A percentile compares a stretch with the other conserved stretches of the same genome.
Conservation (phyloP, 1,139 yeast species). For the Zygosaccharomyces sapae region DNA sequence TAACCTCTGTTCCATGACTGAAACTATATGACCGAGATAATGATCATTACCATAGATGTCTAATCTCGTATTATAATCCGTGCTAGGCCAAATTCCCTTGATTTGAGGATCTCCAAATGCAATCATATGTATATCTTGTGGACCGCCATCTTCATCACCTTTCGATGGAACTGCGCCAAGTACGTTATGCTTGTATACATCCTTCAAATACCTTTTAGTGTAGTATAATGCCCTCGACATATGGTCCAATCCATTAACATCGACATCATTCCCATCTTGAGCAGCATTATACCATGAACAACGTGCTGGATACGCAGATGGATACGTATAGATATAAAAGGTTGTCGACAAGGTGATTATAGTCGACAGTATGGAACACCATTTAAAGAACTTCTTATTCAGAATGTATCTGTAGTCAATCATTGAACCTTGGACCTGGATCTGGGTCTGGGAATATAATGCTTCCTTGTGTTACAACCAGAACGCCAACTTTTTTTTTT, state of each 20-base stretch:
- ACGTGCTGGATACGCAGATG: conserved; percentile 49
- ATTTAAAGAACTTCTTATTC: conserved; percentile 13
- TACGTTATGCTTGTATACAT: conserved; percentile 26
- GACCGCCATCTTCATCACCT: conserved; percentile 13
- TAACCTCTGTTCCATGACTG: conserved; percentile 56
- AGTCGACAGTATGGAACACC: conserved; percentile 32
- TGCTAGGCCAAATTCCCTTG: conserved; percentile 72
- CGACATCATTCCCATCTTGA: conserved; percentile 19
- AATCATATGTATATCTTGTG: conserved; percentile 55
- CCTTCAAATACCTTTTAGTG: conserved; percentile 22
- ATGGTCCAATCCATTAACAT: conserved; percentile 6
- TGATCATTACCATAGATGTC: conserved; percentile 88
- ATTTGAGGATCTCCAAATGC: conserved; percentile 97
- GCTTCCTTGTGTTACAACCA: neutral
- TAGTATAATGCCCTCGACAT: conserved; percentile 18
- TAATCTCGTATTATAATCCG: conserved; percentile 68
- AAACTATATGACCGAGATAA: conserved; percentile 78
- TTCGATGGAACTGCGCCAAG: conserved; percentile 8
- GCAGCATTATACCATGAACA: conserved; percentile 53
- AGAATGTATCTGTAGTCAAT: conserved; percentile 4
- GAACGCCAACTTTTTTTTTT: neutral
- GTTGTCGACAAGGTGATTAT: conserved; percentile 47
- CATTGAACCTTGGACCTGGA: neutral
- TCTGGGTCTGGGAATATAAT: neutral
- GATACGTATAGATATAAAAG: conserved; percentile 66